Percentiles rank a stretch among this genome's conserved stretches.
Conservation (phyloP, 192 early-diverging fungal genomes). For the Umbelopsis sp. region DNA sequence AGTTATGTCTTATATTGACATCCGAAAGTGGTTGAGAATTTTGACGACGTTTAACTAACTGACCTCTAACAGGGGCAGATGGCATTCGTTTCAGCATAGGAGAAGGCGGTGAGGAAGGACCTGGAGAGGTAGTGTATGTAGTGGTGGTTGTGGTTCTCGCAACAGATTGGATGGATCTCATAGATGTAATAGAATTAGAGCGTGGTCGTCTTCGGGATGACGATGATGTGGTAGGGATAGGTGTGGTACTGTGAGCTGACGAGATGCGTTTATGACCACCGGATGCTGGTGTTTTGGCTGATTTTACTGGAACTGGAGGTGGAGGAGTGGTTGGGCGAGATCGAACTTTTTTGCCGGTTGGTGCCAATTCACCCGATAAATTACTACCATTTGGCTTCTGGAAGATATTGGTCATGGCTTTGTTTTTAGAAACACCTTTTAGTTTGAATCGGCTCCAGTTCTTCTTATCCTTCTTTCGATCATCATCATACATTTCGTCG, state of each 20-base stretch:
- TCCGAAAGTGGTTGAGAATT: slow-evolving; percentile 10
- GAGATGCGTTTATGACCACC: neutral
- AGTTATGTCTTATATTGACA: slow-evolving; percentile 44
- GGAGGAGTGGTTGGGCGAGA: neutral
- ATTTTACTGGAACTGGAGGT: neutral
- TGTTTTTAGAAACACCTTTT: slow-evolving; percentile 6
- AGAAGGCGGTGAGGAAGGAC: slow-evolving; percentile 1
- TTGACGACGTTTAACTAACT: neutral
- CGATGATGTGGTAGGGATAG: slow-evolving; percentile 13
- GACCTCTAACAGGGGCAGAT: slow-evolving; percentile 18
- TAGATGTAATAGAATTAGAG: slow-evolving; percentile 34
- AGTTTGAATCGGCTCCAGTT: slow-evolving; percentile 22
- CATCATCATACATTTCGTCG: neutral
- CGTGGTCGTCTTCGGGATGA: slow-evolving; percentile 7
- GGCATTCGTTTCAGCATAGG: slow-evolving; percentile 10
- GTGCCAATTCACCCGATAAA: neutral
- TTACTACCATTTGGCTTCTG: slow-evolving; percentile 19
- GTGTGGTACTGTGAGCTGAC: neutral
- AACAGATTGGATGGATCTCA: slow-evolving; percentile 35
- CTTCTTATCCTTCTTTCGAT: slow-evolving; percentile 6
- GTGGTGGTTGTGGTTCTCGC: slow-evolving; percentile 28
- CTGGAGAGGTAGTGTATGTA: slow-evolving; percentile 25
- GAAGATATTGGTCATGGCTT: slow-evolving; percentile 18
- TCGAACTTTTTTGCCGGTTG: neutral
- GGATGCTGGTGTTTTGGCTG: neutral